Evolutionary conservation across 148 eudicot species (phyloP).

Genomic region (Chenopodium quinoa): DNA sequence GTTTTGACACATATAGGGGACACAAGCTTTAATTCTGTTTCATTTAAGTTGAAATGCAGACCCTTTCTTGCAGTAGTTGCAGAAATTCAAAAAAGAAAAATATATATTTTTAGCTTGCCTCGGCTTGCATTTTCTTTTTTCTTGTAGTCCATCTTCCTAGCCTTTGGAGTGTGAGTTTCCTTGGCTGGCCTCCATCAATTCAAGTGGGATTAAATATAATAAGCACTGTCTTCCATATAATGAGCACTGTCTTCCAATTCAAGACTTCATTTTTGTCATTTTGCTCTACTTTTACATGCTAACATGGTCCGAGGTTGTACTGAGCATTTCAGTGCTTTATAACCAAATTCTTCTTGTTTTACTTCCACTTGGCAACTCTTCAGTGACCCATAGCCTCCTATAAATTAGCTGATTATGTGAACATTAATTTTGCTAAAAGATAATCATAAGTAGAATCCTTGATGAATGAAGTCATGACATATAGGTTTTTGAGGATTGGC

Average conservation of each 20-base stretch:
- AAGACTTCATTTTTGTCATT: background rate
- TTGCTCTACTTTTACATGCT: background rate
- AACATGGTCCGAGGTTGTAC: background rate
- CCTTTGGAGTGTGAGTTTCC: background rate
- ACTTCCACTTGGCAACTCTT: background rate
- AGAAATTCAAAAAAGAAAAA: too few relatives aligned
- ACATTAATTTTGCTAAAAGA: background rate
- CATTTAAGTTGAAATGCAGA: background rate
- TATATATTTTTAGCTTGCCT: too few relatives aligned
- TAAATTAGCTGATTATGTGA: background rate
- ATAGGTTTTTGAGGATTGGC: background rate
- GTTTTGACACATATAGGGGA: background rate
- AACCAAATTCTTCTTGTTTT: background rate
- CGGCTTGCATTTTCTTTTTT: background rate
- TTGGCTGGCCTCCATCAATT: background rate
- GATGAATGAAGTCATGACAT: background rate
- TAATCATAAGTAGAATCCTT: background rate
- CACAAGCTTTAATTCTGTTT: background rate
- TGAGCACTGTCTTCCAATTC: background rate
- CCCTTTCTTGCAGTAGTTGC: background rate
- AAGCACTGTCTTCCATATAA: too few relatives aligned
- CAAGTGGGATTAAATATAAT: background rate
- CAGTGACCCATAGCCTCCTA: background rate
- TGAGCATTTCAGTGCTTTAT: background rate
- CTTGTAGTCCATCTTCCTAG: background rate